A percentile compares a stretch with the other conserved stretches of the same genome.
These are phyloP conservation scores for Termitomyces sp. DNA, from an alignment of 768 basidiomycete genomes.

Conservation along the genomic window DNA sequence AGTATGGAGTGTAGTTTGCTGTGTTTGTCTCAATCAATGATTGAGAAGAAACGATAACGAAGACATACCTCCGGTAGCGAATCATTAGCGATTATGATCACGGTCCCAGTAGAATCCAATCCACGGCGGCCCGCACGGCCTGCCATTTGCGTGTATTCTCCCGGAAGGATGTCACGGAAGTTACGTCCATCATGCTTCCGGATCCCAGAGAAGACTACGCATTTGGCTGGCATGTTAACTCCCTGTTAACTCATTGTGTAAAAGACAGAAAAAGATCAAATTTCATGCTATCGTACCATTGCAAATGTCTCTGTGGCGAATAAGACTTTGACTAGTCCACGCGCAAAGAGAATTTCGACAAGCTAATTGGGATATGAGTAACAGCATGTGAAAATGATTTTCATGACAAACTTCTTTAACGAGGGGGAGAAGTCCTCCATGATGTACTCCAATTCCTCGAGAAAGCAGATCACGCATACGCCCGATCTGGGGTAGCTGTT, in stretches of 20 bases:
- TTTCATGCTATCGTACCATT: conserved; percentile 62
- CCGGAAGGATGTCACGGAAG: conserved; percentile 88
- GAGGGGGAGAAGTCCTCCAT: conserved; percentile 93
- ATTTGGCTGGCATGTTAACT: conserved; percentile 98
- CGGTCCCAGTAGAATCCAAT: conserved; percentile 91
- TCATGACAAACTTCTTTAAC: conserved; percentile 80
- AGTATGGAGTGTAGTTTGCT: conserved; percentile 73
- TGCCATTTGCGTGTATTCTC: conserved; percentile 99
- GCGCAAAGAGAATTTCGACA: conserved; percentile 93
- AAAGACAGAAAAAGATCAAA: neutral
- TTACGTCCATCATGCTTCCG: conserved; percentile 93
- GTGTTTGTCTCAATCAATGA: conserved; percentile 9
- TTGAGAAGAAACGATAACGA: neutral
- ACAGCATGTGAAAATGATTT: conserved; percentile 6
- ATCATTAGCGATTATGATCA: conserved; percentile 84
- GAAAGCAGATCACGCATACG: conserved; percentile 87
- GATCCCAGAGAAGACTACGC: conserved; percentile 93
- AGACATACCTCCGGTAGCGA: conserved; percentile 76
- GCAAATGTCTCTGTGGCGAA: conserved; percentile 99
- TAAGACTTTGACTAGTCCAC: conserved; percentile 92
- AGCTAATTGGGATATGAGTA: conserved; percentile 48
- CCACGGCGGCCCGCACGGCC: conserved; percentile 97
- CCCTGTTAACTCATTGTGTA: conserved; percentile 53
- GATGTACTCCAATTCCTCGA: conserved; percentile 96
- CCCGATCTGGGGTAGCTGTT: conserved; percentile 87